Evolutionary conservation across 805 yeast genomes (phyloP), one percentile per base, ranked within the genome.

Genomic region (Ogataea sp.): DNA sequence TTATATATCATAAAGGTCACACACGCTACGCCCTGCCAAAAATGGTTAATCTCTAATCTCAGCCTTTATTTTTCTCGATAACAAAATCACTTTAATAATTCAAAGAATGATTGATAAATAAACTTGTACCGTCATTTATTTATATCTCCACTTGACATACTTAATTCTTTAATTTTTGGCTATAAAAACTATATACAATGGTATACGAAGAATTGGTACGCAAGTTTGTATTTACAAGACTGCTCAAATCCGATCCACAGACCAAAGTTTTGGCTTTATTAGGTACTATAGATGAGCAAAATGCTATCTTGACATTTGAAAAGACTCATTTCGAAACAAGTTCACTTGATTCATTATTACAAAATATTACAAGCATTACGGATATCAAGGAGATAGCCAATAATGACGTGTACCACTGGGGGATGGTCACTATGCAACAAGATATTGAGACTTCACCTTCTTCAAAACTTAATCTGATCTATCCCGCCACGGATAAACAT

Each of bases 341-440:
- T n/a, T n/a, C n/a, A n/a, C n/a, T n/a, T n/a, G n/a, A n/a, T n/a
- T n/a, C n/a, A n/a, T n/a, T n/a, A n/a, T n/a, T n/a, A n/a, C n/a
- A n/a, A n/a, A n/a, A n/a, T n/a, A n/a, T n/a, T n/a, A n/a, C n/a
- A n/a, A n/a, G n/a, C n/a, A n/a, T n/a, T n/a, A n/a, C n/a, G 51
- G 52, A 5, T 23, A 42, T 66, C 20, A 41, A 56, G 21, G 49
- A 64, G 20, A 67, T 80, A 16, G 80, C 84, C n/a, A 56, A 64
- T 14, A 93, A 90, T 56, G 97, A 87, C 50, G 78, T 89, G 1
- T 90, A 90, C 53, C 71, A 71, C 44, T 90, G 97, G 97, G 85
- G 86, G 13, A 57, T 73, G 34, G 74, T 75, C 1, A 31, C 39
- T 7, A 57, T 71, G 1, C 48, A 49, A 3, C 80, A 75, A 45